Evolutionary conservation across 805 yeast species (phyloP).

Genomic region (Scheffersomyces lignosus): DNA sequence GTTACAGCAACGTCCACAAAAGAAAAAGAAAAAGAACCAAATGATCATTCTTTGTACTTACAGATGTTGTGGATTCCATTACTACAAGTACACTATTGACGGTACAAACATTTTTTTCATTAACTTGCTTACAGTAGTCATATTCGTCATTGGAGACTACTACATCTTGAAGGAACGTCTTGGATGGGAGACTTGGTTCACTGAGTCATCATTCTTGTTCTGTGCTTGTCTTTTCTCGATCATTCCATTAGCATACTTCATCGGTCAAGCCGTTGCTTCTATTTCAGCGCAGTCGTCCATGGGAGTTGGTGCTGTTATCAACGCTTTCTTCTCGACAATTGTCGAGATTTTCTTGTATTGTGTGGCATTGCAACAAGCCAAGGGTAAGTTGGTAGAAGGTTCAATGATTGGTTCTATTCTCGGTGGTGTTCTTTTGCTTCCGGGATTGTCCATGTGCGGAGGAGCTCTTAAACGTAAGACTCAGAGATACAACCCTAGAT

Average conservation of each 20-base stretch:
- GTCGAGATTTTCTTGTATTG: slow-evolving; percentile 92
- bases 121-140: slow-evolving; percentile 75
- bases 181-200: slow-evolving; percentile 41
- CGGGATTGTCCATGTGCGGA: slow-evolving; percentile 96
- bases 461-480: slow-evolving; percentile 93
- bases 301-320: slow-evolving; percentile 98
- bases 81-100: slow-evolving; percentile 93
- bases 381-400: slow-evolving; percentile 92
- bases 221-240: slow-evolving; percentile 77
- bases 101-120: slow-evolving; percentile 94
- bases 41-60: slow-evolving; percentile 83
- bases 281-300: slow-evolving; percentile 97
- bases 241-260: slow-evolving; percentile 92
- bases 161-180: slow-evolving; percentile 54
- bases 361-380: slow-evolving; percentile 82
- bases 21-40: slow-evolving; percentile 45
- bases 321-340: slow-evolving; percentile 94
- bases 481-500: slow-evolving; percentile 91
- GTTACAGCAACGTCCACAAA: slow-evolving; percentile 22
- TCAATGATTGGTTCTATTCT: slow-evolving; percentile 90
- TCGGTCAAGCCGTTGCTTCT: slow-evolving; percentile 99
- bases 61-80: slow-evolving; percentile 88
- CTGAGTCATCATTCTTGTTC: slow-evolving; percentile 68
- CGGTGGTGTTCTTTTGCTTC: slow-evolving; percentile 88
- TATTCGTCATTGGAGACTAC: slow-evolving; percentile 80